These are phyloP conservation scores for Naegleria lovaniensis DNA, from an alignment of 208 protist genomes.

Conservation along the genomic window DNA sequence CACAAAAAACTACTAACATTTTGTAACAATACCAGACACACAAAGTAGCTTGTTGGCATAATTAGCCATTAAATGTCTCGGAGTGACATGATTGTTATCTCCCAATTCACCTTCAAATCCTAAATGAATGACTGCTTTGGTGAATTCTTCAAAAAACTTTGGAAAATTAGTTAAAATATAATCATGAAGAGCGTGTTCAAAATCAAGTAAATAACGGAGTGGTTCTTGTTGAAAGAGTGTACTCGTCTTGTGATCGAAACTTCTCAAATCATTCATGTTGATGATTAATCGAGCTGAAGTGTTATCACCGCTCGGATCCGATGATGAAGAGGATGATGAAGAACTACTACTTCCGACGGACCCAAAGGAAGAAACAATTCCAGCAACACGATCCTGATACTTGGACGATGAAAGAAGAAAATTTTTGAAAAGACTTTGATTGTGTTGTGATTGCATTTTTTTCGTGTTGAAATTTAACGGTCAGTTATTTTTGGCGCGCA, in stretches of 20 bases:
- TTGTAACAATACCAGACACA: slow-evolving; percentile 93
- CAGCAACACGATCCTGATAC: not conserved
- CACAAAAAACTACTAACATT: not conserved
- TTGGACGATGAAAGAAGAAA: not conserved
- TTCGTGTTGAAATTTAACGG: not conserved
- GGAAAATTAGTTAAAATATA: slow-evolving; percentile 65
- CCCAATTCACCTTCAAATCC: slow-evolving; percentile 85
- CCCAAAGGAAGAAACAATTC: not conserved
- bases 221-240: slow-evolving; percentile 38
- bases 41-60: slow-evolving; percentile 88
- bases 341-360: not conserved
- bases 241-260: not conserved
- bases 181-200: slow-evolving; percentile 81
- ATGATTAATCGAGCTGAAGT: not conserved
- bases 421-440: not conserved
- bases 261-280: not conserved
- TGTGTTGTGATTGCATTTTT: not conserved
- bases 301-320: not conserved
- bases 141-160: slow-evolving; percentile 72
- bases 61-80: slow-evolving; percentile 75
- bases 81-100: slow-evolving; percentile 78
- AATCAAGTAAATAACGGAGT: slow-evolving; percentile 68
- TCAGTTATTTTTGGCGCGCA: not conserved
- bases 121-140: slow-evolving; percentile 64
- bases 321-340: not conserved